Evolutionary conservation across 192 early-diverging fungal genomes (phyloP).

Genomic region (Umbelopsis isabellina): DNA sequence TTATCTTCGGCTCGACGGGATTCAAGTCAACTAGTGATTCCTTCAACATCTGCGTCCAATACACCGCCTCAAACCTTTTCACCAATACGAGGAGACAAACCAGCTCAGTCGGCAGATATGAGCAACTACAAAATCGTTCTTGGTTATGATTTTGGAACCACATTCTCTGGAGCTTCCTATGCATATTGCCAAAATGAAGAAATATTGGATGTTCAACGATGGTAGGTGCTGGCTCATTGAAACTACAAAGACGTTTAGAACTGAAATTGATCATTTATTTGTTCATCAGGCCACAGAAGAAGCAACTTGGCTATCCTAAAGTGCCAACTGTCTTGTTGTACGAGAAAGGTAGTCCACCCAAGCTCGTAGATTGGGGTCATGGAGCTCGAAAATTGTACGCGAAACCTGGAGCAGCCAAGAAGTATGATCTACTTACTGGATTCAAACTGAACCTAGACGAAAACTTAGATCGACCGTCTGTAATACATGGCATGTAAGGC

Average conservation of each 20-base stretch:
- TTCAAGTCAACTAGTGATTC: not conserved
- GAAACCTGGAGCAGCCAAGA: conserved; percentile 37
- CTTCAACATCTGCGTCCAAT: not conserved
- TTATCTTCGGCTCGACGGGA: not conserved
- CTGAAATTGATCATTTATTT: not conserved
- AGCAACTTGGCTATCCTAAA: conserved; percentile 46
- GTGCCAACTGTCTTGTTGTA: conserved; percentile 45
- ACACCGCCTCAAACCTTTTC: not conserved
- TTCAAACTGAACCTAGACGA: conserved; percentile 48
- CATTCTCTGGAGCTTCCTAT: conserved; percentile 54
- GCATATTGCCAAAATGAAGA: conserved; percentile 49
- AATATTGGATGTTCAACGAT: conserved; percentile 48
- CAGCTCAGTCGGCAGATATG: conserved; percentile 10
- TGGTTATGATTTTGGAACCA: conserved; percentile 49
- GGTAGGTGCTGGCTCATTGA: conserved; percentile 33
- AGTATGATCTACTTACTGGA: conserved; percentile 37
- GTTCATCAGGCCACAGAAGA: conserved; percentile 42
- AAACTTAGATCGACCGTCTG: conserved; percentile 29
- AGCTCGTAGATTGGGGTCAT: conserved; percentile 51
- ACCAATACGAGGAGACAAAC: not conserved
- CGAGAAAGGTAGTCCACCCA: conserved; percentile 38
- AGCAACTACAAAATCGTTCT: conserved; percentile 35
- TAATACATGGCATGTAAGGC: conserved; percentile 33
- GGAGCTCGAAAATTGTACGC: conserved; percentile 37
- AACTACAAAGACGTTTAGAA: not conserved